Evolutionary conservation across 2,329 filamentous ascomycete genomes (phyloP), one percentile per base, ranked within the genome.

Genomic region (Madurella fahalii): DNA sequence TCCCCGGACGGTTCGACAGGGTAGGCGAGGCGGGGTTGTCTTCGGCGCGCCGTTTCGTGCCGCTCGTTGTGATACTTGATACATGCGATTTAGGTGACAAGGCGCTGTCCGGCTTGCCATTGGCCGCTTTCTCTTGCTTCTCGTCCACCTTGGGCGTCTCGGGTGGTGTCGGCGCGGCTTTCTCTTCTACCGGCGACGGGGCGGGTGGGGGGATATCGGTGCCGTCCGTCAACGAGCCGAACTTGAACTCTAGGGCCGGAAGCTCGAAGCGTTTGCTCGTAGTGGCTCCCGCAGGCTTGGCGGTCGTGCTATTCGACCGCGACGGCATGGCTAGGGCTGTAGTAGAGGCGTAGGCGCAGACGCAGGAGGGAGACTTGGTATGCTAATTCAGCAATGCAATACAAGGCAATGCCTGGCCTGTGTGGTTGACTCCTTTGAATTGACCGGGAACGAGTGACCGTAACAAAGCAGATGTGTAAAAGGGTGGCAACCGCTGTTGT

Each of bases 121-220:
- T 78, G 62, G 65, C 64, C 57, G 60, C 59, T 53, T 58, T 41
- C 52, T 66, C 32, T 63, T 41, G 64, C 62, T 31, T 56, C 60
- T 46, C 31, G 49, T 64, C 58, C 25, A 40, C 50, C 9, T 52
- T 59, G 30, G 63, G 63, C 41, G 71, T 69, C 58, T 70, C 69
- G 37, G 77, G 74, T 57, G 74, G 75, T 52, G 74, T 72, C 43
- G 72, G 73, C 9, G 41, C 58, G 8, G 55, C 43, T 40, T 74
- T 72, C 65, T 80, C 76, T 61, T 74, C 69, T 50, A 77, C 68
- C 45, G 81, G 81, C 46, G 80, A 83, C 16, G 80, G 79, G 45
- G 72, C 73, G 20, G 81, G 81, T 31, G 81, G 78, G 42, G 81
- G 81, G 60, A 84, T 84, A 64, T 81, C 65, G 66, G 81, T 84